Conservation (phyloP, 108 stramenopile species). For the Nitzschia inconspicua region DNA sequence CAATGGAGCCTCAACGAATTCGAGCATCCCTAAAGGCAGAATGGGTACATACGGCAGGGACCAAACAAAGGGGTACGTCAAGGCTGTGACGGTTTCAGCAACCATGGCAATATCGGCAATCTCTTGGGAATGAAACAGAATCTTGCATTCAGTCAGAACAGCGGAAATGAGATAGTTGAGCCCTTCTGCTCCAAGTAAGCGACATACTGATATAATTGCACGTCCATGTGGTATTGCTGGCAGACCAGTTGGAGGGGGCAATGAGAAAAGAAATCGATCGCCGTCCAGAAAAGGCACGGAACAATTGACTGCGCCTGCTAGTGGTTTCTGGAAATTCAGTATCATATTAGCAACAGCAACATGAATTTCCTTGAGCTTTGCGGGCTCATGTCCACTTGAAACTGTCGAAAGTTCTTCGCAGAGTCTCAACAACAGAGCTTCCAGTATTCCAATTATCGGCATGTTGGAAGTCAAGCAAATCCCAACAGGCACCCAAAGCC, state of each 20-base stretch:
- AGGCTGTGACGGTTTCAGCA: constrained; percentile 77
- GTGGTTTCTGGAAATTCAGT: constrained; percentile 70
- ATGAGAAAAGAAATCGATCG: constrained; percentile 65
- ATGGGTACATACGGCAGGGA: constrained; percentile 84
- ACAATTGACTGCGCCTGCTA: constrained; percentile 80
- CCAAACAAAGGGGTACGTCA: constrained; percentile 86
- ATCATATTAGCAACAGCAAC: constrained; percentile 61
- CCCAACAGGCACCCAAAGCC: constrained; percentile 82
- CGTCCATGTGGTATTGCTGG: constrained; percentile 80
- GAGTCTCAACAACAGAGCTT: constrained; percentile 71
- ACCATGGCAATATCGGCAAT: constrained; percentile 83
- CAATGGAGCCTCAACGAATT: constrained; percentile 82
- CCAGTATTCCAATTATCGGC: constrained; percentile 78
- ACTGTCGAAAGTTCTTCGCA: constrained; percentile 62
- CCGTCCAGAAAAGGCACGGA: constrained; percentile 82
- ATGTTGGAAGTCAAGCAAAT: constrained; percentile 71
- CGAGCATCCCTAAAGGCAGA: constrained; percentile 75
- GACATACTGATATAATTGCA: constrained; percentile 66
- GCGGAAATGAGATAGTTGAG: constrained; percentile 75
- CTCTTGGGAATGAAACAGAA: constrained; percentile 78
- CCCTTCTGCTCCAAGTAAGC: constrained; percentile 77
- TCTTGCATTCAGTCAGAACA: constrained; percentile 80
- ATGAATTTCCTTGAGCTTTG: constrained; percentile 31
- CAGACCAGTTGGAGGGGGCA: constrained; percentile 62
- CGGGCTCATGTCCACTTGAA: background rate